These are phyloP conservation scores for Limtongia smithiae DNA, from an alignment of 805 yeast genomes.

Conservation along the genomic window DNA sequence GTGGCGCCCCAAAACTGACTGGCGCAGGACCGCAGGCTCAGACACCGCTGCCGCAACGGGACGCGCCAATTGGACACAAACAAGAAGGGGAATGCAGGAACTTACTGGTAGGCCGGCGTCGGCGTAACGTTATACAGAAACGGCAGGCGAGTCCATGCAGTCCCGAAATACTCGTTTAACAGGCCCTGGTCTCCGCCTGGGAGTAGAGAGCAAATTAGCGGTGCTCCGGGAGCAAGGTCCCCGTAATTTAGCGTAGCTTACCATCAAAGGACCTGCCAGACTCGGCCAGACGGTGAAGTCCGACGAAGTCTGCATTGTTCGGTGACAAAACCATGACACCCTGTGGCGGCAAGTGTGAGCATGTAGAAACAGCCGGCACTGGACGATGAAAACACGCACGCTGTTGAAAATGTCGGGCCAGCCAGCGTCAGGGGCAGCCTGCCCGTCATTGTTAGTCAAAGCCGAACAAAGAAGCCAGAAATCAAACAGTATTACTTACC, in stretches of 20 bases:
- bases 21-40: too few species aligned
- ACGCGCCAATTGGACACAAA: too few species aligned
- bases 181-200: slow-evolving; percentile 78
- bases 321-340: slow-evolving; percentile 65
- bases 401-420: slow-evolving; percentile 90
- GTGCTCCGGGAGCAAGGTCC: neutral
- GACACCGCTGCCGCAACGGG: too few species aligned
- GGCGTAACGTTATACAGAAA: slow-evolving; percentile 82
- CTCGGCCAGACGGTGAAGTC: slow-evolving; percentile 39
- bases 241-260: slow-evolving; percentile 1
- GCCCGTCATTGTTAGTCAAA: neutral
- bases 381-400: slow-evolving; percentile 35
- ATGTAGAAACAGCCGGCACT: neutral
- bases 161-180: slow-evolving; percentile 64
- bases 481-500: slow-evolving; percentile 24
- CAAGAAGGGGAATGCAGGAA: slow-evolving; percentile 15
- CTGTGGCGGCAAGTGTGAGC: slow-evolving; percentile 1
- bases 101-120: slow-evolving; percentile 59
- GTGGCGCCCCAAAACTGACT: too few species aligned
- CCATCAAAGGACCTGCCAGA: slow-evolving; percentile 65
- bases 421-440: slow-evolving; percentile 77
- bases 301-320: slow-evolving; percentile 40
- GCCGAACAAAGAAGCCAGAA: neutral
- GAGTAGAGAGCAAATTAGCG: too few species aligned
- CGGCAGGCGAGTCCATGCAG: slow-evolving; percentile 68